Evolutionary conservation across 2,329 filamentous ascomycete species (phyloP).

Genomic region (Corinectria fuckeliana): DNA sequence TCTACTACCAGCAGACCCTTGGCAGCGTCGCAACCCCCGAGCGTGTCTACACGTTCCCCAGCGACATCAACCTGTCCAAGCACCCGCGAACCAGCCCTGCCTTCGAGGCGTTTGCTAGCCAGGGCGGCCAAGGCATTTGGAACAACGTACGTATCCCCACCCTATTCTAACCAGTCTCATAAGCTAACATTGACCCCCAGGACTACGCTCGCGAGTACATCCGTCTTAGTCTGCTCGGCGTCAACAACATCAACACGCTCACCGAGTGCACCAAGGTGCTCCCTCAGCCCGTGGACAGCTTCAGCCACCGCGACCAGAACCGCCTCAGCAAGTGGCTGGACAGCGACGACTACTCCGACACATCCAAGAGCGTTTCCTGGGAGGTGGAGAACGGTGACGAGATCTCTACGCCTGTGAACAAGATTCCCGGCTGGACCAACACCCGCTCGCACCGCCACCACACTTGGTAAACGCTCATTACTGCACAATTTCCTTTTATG

Average conservation of each 20-base stretch:
- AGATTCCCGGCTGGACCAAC: constrained; percentile 34
- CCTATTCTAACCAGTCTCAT: fast-evolving
- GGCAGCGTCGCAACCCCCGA: constrained; percentile 38
- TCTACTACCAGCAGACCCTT: constrained; percentile 55
- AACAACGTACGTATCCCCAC: constrained; percentile 43
- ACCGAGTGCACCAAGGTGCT: constrained; percentile 62
- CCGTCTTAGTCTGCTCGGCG: constrained; percentile 60
- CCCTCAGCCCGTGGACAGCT: constrained; percentile 41
- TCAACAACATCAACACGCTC: constrained; percentile 62
- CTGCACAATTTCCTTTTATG: neutral
- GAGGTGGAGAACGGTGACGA: constrained; percentile 32
- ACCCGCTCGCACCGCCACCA: constrained; percentile 5
- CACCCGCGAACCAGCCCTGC: constrained; percentile 45
- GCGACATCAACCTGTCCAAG: constrained; percentile 49
- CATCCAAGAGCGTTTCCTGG: constrained; percentile 34
- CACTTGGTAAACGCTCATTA: constrained; percentile 2
- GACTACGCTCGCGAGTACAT: constrained; percentile 61
- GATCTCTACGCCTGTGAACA: constrained; percentile 30
- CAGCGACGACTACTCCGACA: constrained; percentile 36
- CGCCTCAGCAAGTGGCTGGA: constrained; percentile 38
- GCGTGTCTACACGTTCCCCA: constrained; percentile 50
- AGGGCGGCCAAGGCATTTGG: constrained; percentile 47
- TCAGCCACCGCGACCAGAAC: constrained; percentile 26
- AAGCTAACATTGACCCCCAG: constrained; percentile 32
- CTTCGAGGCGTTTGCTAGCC: constrained; percentile 47